phyloP scores from a whole-genome alignment of 2,329 filamentous ascomycete genomes.

The Calonectria honghensis region DNA sequence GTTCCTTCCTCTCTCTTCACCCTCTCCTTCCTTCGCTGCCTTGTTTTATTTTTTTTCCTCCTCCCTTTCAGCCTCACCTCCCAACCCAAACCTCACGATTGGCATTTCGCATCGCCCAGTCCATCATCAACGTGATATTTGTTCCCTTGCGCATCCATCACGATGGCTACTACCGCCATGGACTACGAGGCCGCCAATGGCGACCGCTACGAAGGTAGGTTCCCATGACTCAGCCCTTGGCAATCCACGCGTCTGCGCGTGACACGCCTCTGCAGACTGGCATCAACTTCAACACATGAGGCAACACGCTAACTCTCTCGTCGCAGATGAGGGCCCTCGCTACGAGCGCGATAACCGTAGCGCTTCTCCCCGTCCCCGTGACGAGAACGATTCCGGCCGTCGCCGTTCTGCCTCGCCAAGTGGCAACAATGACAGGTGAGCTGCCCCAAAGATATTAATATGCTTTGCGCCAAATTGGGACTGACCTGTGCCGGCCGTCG shows the following conservation, averaged over 20 bases:
- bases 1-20: slow-evolving; percentile 50
- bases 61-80: slow-evolving; percentile 51
- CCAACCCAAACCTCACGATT: slow-evolving; percentile 51
- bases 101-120: slow-evolving; percentile 52
- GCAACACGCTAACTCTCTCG: slow-evolving; percentile 37
- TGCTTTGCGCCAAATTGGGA: slow-evolving; percentile 8
- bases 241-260: slow-evolving; percentile 47
- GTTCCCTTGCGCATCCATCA: slow-evolving; percentile 46
- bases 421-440: slow-evolving; percentile 64
- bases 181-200: slow-evolving; percentile 82
- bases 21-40: slow-evolving; percentile 50
- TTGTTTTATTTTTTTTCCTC: slow-evolving; percentile 52
- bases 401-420: slow-evolving; percentile 79
- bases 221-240: slow-evolving; percentile 34
- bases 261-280: slow-evolving; percentile 11
- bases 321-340: slow-evolving; percentile 76
- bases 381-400: slow-evolving; percentile 75
- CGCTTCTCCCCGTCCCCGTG: slow-evolving; percentile 78
- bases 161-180: slow-evolving; percentile 80
- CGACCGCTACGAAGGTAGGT: slow-evolving; percentile 79
- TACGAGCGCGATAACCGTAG: slow-evolving; percentile 81
- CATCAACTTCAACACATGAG: not conserved
- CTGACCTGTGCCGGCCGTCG: slow-evolving; percentile 36
- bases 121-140: slow-evolving; percentile 38
- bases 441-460: not conserved